Conservation (phyloP, 768 basidiomycete species). For the Boletus pseudopeckii region DNA sequence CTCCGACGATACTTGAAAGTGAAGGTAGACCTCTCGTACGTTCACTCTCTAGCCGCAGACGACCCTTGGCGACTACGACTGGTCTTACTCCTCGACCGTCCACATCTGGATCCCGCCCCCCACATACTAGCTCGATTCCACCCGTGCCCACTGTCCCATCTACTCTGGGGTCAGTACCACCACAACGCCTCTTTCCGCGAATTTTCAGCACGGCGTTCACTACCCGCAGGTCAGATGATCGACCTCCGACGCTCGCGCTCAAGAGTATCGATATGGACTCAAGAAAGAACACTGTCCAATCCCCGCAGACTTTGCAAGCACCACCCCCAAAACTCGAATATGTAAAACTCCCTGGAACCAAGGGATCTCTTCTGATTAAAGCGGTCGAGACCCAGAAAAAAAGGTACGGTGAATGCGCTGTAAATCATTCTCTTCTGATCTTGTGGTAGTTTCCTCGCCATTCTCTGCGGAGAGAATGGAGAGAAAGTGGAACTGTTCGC, state of each 20-base stretch:
- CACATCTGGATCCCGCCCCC: slow-evolving; percentile 31
- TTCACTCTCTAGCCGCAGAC: slow-evolving; percentile 24
- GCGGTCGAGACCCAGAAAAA: slow-evolving; percentile 88
- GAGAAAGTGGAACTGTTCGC: slow-evolving; percentile 94
- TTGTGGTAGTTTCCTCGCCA: slow-evolving; percentile 74
- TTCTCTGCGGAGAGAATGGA: slow-evolving; percentile 87
- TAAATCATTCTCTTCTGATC: not conserved
- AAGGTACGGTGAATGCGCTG: slow-evolving; percentile 47
- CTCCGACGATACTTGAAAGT: slow-evolving; percentile 18
- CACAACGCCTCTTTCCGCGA: slow-evolving; percentile 69
- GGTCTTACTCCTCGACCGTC: slow-evolving; percentile 30
- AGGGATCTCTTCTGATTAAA: slow-evolving; percentile 78
- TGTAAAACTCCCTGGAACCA: slow-evolving; percentile 89
- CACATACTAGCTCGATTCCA: slow-evolving; percentile 15
- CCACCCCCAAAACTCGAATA: slow-evolving; percentile 87
- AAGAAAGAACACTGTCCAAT: slow-evolving; percentile 30
- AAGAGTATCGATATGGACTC: slow-evolving; percentile 43
- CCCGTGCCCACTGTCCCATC: slow-evolving; percentile 27
- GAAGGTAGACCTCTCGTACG: slow-evolving; percentile 23
- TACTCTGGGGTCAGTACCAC: slow-evolving; percentile 35
- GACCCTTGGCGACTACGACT: slow-evolving; percentile 11
- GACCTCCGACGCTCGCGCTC: slow-evolving; percentile 32
- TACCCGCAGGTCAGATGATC: slow-evolving; percentile 58
- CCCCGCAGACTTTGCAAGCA: slow-evolving; percentile 42
- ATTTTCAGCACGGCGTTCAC: slow-evolving; percentile 64